Percentiles rank a stretch among this genome's conserved stretches.
Conservation (phyloP, 73 alveolate genomes). For the Symbiodinium natans region DNA sequence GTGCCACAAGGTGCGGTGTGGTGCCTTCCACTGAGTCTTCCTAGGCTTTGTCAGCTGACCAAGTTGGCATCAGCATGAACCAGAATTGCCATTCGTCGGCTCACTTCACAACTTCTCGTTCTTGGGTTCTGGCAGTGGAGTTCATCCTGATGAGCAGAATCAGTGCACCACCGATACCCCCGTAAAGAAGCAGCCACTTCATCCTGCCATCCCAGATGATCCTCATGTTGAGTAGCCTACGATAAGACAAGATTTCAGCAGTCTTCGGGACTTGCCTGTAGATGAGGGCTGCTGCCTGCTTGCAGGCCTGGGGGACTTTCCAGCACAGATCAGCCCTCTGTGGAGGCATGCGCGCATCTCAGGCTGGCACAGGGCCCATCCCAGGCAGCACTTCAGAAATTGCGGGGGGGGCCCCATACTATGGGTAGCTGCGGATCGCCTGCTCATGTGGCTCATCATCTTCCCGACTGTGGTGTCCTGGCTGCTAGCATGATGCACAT, state of each 20-base stretch:
- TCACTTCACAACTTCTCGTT: no score
- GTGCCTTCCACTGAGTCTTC: background rate
- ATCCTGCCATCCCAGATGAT: background rate
- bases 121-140: background rate
- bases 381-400: background rate
- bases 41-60: no score
- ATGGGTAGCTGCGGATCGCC: no score
- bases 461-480: no score
- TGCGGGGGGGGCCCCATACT: background rate
- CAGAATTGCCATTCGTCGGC: no score
- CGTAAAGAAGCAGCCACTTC: constrained; percentile 1
- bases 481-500: no score
- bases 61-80: background rate
- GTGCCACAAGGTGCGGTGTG: background rate
- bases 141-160: background rate
- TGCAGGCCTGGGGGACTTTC: constrained; percentile 5
- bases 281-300: no score
- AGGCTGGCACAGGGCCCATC: background rate
- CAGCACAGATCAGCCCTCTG: no score
- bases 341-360: background rate
- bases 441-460: no score
- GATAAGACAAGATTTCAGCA: no score
- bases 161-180: background rate
- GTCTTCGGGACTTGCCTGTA: no score
- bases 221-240: no score